Percentiles rank a stretch among this genome's conserved stretches.
These are phyloP conservation scores for Wilhelminamyces savonicus DNA, from an alignment of 805 yeast genomes.

Conservation along the genomic window DNA sequence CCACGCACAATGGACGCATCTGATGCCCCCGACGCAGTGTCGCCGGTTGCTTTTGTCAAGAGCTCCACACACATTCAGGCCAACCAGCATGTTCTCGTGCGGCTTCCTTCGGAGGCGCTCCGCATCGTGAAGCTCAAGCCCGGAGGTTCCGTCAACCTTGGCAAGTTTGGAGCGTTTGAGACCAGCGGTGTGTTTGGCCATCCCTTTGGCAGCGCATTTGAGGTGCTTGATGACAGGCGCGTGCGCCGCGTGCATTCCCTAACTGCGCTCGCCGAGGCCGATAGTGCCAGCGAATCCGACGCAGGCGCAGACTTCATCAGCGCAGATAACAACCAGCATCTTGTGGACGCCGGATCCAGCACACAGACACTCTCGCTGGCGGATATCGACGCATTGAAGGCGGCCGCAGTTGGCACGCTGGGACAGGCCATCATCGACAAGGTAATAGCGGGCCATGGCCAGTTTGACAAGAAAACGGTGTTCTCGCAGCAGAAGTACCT, in stretches of 20 bases:
- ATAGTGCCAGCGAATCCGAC: slow-evolving; percentile 20
- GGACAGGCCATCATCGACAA: slow-evolving; percentile 77
- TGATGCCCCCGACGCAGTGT: no score
- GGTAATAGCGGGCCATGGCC: slow-evolving; percentile 77
- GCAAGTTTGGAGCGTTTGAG: slow-evolving; percentile 85
- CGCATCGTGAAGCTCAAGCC: slow-evolving; percentile 64
- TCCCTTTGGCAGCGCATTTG: slow-evolving; percentile 86
- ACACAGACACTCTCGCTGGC: slow-evolving; percentile 68
- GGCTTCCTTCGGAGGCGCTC: slow-evolving; percentile 76
- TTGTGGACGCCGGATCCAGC: slow-evolving; percentile 60
- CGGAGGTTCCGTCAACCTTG: slow-evolving; percentile 62
- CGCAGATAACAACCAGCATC: slow-evolving; percentile 59
- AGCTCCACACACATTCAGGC: slow-evolving; percentile 32
- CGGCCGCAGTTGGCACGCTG: slow-evolving; percentile 52
- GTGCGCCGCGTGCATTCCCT: slow-evolving; percentile 45
- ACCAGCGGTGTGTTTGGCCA: slow-evolving; percentile 72
- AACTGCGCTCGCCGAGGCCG: slow-evolving; percentile 14
- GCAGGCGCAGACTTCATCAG: slow-evolving; percentile 18
- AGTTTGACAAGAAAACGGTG: slow-evolving; percentile 82
- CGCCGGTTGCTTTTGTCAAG: slow-evolving; percentile 7
- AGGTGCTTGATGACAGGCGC: slow-evolving; percentile 53
- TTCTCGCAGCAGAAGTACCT: slow-evolving; percentile 90
- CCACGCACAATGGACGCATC: no score
- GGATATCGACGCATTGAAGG: slow-evolving; percentile 83
- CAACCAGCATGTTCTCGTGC: slow-evolving; percentile 54